These are phyloP conservation scores for Sorghum bicolor DNA, from an alignment of 176 grass and related monocot genomes.

Conservation along the genomic window Sorghum_bicolor_NCBIv3 NC_012872.2:336501-337000, in stretches of 20 bases:
- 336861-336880: slow-evolving; percentile 36
- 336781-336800: slow-evolving; percentile 36
- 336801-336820: slow-evolving; percentile 68
- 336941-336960: neutral
- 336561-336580: neutral
- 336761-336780: slow-evolving; percentile 69
- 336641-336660: neutral
- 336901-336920: too few relatives aligned
- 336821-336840: slow-evolving; percentile 81
- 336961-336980: too few relatives aligned
- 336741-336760: slow-evolving; percentile 69
- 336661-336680: slow-evolving; percentile 28
- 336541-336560: neutral
- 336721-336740: slow-evolving; percentile 36
- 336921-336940: neutral
- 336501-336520: too few relatives aligned
- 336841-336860: slow-evolving; percentile 57
- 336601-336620: neutral
- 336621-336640: slow-evolving; percentile 2
- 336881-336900: neutral
- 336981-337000: too few relatives aligned
- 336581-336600: neutral
- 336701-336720: slow-evolving; percentile 22
- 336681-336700: slow-evolving; percentile 42
- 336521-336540: too few relatives aligned